Evolutionary conservation across 129 eudicot species (phyloP), one percentile per base, ranked within the genome.

Genomic region (Heracleum sosnowskyi): DNA sequence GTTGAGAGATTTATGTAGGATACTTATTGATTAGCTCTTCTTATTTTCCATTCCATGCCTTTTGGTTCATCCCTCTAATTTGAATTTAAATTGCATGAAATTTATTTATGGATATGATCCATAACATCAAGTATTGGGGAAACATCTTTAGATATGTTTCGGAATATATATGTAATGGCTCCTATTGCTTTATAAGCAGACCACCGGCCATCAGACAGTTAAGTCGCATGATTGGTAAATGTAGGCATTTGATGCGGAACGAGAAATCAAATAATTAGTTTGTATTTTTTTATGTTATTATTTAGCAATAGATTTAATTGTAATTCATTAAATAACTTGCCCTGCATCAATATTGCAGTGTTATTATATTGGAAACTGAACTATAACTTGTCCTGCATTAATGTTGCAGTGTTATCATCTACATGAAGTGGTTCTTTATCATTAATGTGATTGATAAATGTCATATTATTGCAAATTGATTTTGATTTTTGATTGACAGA

Each of bases 401-500:
- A 42, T 42, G 2, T 41, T 41, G 45, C 45, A 41, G 45, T 41
- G 12, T 60, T 62, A 51, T 51, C 26, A 51, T 20, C 4, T 47
- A 13, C 6, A 15, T 49, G n/a, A 18, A 17, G 18, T 49, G 57
- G 7, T 49, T 49, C 57, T 18, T 46, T 18, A 49, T 49, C 9
- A 20, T 22, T 51, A 18, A 51, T 22, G 62, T 20, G 26, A 51
- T 51, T 20, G 62, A 51, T 51, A 51, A 22, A 51, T 22, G 62
- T 51, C 62, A 51, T 35, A 35, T 28, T 62, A 26, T 66, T 15
- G 37, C 22, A 80, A 71, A 34, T 28, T 64, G 9, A 41, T 28
- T 1, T 75, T 72, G 60, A 45, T 81, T 24, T 62, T 34, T 81
- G 29, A 45, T 33, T 66, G 35, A 73, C 93, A 94, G 98, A 94